Base-by-base conservation (phyloP, 2,329 filamentous ascomycete species). In the Monosporascus sp. region DNA sequence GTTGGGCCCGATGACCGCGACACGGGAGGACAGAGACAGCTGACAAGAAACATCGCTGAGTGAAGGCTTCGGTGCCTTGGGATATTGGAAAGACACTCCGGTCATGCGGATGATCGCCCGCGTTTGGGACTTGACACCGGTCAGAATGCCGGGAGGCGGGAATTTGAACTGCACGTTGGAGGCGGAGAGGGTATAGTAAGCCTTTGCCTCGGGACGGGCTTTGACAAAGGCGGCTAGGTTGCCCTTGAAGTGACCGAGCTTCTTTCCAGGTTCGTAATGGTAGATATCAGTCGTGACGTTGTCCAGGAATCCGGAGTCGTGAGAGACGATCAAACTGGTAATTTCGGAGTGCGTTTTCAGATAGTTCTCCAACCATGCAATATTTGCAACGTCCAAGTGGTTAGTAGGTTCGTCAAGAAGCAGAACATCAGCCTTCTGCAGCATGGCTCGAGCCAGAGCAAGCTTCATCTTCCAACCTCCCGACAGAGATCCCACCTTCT, bases 401-500 rank as follows among this genome's bases (percentile, higher is more conserved):
- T 99, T 99, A 65, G 94, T 99, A 72, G 94, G 94, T 82, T 99
- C 94, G 81, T 99, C 94, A 54, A 99, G 85, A 50, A 99, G 80
- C 54, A 99, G 82, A 49, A 99, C 92, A 70, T 99, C 94, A n/a
- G 94, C 93, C 67, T 87, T 89, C 80, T 94, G 89, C 66, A 99
- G 81, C 92, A 99, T 97, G 59, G 94, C 94, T 65, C 94, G 85
- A 50, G 94, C 94, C 71, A 99, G 76, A 60, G 94, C 94, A 57
- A 99, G 78, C 85, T 99, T 99, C 94, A 99, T 99, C 83, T 97
- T 97, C 94, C 94, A 99, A 69, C 94, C 94, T 74, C 94, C 94
- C 44, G 94, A 97, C 37, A 99, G 76, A 20, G 93, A 97, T 62
- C 94, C 94, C 54, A 99, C 94, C 64, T 88, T 89, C 70, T 97